Conservation (phyloP, 805 yeast genomes). For the Kodamaea hsintzibuensis region DNA sequence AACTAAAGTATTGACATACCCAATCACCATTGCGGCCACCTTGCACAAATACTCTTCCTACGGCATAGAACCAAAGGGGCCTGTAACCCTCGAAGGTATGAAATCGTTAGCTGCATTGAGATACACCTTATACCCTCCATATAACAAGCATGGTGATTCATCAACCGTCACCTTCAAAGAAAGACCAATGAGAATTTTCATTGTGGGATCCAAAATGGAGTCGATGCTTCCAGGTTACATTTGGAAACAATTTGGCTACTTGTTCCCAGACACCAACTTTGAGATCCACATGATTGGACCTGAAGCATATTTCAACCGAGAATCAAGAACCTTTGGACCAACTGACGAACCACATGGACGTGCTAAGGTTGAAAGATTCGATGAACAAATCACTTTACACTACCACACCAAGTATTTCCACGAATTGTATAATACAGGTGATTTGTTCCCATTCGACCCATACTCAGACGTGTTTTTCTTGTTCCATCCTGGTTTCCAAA, state of each 20-base stretch:
- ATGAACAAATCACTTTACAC: slow-evolving; percentile 68
- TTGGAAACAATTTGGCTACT: slow-evolving; percentile 88
- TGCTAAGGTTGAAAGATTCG: slow-evolving; percentile 73
- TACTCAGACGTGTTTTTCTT: slow-evolving; percentile 89
- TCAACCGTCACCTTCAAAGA: slow-evolving; percentile 64
- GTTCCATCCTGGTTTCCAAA: slow-evolving; percentile 93
- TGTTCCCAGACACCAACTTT: slow-evolving; percentile 79
- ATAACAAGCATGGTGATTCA: slow-evolving; percentile 43
- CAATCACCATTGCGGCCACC: slow-evolving; percentile 82
- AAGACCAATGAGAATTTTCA: slow-evolving; percentile 85
- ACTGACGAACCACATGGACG: slow-evolving; percentile 51
- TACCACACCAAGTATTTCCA: slow-evolving; percentile 92
- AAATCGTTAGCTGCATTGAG: slow-evolving; percentile 91
- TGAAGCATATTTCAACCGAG: slow-evolving; percentile 76
- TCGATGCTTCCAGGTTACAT: slow-evolving; percentile 91
- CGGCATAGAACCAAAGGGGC: slow-evolving; percentile 76
- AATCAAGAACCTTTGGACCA: slow-evolving; percentile 59
- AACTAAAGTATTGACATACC: slow-evolving; percentile 91
- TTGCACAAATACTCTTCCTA: slow-evolving; percentile 88
- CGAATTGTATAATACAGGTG: slow-evolving; percentile 86
- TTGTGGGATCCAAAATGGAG: slow-evolving; percentile 91
- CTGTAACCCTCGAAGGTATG: slow-evolving; percentile 87
- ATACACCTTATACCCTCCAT: slow-evolving; percentile 79
- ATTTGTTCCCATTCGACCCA: slow-evolving; percentile 97
- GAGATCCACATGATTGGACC: slow-evolving; percentile 95